Evolutionary conservation across 176 grass and related monocot genomes (phyloP).

Genomic region (Avena sativa): DNA sequence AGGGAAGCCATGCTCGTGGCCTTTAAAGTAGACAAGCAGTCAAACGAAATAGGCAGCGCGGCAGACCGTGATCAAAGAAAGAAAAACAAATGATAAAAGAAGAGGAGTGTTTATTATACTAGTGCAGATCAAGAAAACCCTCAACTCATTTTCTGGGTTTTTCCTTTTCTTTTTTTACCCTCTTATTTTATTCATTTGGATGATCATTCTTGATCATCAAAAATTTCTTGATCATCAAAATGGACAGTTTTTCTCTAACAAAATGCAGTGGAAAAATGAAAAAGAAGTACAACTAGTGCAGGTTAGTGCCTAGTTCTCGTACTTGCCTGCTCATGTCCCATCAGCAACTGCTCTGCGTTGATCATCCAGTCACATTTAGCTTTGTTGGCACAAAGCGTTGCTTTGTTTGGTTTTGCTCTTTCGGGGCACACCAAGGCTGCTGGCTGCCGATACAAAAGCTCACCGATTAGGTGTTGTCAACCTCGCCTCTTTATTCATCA

Average conservation of each 20-base stretch:
- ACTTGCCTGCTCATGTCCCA: not conserved
- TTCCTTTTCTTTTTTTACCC: conserved; percentile 36
- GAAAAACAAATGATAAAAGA: conserved; percentile 18
- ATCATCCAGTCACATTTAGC: conserved; percentile 40
- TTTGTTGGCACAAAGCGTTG: conserved; percentile 41
- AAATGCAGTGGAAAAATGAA: conserved; percentile 38
- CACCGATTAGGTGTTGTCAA: conserved; percentile 39
- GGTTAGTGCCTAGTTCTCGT: conserved; percentile 31
- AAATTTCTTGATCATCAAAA: conserved; percentile 38
- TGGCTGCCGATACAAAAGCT: conserved; percentile 31
- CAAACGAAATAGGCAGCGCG: conserved; percentile 53
- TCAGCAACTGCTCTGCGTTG: conserved; percentile 47
- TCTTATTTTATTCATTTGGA: conserved; percentile 40
- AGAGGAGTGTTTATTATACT: conserved; percentile 11
- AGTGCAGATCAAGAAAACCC: conserved; percentile 8
- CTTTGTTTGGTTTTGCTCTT: conserved; percentile 27
- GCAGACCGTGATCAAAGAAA: conserved; percentile 10
- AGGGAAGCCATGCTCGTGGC: conserved; percentile 59
- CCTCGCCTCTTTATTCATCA: conserved; percentile 56
- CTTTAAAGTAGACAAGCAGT: conserved; percentile 70
- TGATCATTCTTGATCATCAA: conserved; percentile 35
- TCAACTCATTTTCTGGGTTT: not conserved
- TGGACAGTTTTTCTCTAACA: conserved; percentile 35
- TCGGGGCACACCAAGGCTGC: conserved; percentile 40
- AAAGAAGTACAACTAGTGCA: conserved; percentile 47